Base-by-base conservation (phyloP, 495 filamentous ascomycete genomes). In the Acidiella bohemica region DNA sequence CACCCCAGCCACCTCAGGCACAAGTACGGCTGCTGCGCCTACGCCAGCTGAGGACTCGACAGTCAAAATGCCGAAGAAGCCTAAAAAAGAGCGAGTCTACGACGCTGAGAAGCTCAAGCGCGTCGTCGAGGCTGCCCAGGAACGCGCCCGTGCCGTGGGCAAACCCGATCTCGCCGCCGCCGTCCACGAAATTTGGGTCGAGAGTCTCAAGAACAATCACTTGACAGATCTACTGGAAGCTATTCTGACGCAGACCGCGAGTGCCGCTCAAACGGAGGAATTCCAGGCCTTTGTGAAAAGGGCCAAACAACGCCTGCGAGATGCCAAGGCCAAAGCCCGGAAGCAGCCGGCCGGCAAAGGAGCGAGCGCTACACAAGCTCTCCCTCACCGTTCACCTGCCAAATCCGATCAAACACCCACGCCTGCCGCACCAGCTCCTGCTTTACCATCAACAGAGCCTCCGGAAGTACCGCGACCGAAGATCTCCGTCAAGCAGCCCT, bases 201-300 rank as follows among this genome's bases (percentile, higher is more conserved):
- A 51, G 0, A 50, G 42, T 38, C 27, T 37, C n/a, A 40, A 35
- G 11, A 50, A 55, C 27, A 5, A 18, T 4, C 17, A 28, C n/a
- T 29, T 56, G 12, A 42, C 41, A 9, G 36, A 39, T 12, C 27
- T 54, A 11, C 44, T 61, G 12, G 38, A 55, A 14, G 47, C 41
- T 11, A 46, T 61, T 17, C 42, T 61, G 13, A 32, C 44, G 9
- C 44, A 57, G 32, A 50, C 23, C 4, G 42, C 49, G 6, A 55
- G 54, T 8, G 11, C 39, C 11, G 34, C 37, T 24, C 41, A 61
- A 21, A 45, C 42, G 2, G 11, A 16, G 10, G 37, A 37, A 9
- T 58, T 60, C 32, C 49, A 52, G 19, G 30, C 16, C 8, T 50
- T 44, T 39, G 57, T 60, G 29, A 53, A 44, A 25, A 14, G 18